Conservation (phyloP, 331 rosid genomes). For the Prunus yedoensis region DNA sequence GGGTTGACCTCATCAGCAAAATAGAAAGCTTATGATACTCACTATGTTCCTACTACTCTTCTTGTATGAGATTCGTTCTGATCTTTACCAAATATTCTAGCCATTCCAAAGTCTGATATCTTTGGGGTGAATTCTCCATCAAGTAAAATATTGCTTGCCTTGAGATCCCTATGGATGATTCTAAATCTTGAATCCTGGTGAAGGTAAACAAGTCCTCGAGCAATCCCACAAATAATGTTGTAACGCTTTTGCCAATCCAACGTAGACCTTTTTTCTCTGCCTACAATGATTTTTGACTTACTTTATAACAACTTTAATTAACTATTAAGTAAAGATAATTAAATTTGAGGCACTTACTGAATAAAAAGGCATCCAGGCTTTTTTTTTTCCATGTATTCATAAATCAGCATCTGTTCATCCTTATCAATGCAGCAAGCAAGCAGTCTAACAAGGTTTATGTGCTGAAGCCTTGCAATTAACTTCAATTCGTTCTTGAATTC, state of each 20-base stretch:
- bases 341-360: slow-evolving; percentile 45
- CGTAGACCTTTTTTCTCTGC: slow-evolving; percentile 32
- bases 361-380: slow-evolving; percentile 71
- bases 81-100: no score
- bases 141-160: no score
- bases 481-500: slow-evolving; percentile 81
- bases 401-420: slow-evolving; percentile 68
- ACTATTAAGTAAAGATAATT: neutral
- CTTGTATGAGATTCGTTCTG: no score
- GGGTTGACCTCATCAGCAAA: no score
- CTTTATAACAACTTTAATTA: neutral
- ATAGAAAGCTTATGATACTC: no score
- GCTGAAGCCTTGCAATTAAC: slow-evolving; percentile 81
- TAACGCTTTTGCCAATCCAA: slow-evolving; percentile 62
- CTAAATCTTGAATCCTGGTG: slow-evolving; percentile 81
- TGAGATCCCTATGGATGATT: no score
- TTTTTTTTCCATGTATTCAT: slow-evolving; percentile 81
- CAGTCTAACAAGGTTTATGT: slow-evolving; percentile 74
- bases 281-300: slow-evolving; percentile 30
- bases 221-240: slow-evolving; percentile 68
- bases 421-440: slow-evolving; percentile 68
- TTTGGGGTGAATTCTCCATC: no score
- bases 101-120: no score
- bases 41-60: no score
- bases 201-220: slow-evolving; percentile 84